Percentiles rank a stretch among this genome's conserved stretches.
Evolutionary conservation across 805 yeast species (phyloP).

Genomic region (Ogataea paraovalis): DNA sequence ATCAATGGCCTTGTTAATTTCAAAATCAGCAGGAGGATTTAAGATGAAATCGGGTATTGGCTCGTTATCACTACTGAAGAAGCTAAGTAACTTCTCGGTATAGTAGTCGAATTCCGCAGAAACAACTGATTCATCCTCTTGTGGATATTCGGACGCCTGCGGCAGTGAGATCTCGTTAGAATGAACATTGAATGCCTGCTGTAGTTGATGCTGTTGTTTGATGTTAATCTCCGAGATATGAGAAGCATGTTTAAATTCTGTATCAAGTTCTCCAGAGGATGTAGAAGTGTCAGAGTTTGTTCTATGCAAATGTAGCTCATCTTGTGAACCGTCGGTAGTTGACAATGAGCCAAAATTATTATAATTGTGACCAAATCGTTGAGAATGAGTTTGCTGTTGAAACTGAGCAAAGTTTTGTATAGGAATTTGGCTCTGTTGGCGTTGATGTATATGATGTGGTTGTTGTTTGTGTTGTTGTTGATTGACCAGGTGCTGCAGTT

Average conservation of each 20-base stretch:
- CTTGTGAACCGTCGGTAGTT: slow-evolving; percentile 27
- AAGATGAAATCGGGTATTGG: slow-evolving; percentile 37
- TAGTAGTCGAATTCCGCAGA: slow-evolving; percentile 39
- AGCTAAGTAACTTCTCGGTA: slow-evolving; percentile 42
- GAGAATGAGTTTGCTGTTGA: slow-evolving; percentile 15
- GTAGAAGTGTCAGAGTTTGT: slow-evolving; percentile 28
- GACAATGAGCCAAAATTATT: slow-evolving; percentile 25
- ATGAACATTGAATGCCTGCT: slow-evolving; percentile 11
- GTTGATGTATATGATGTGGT: slow-evolving; percentile 11
- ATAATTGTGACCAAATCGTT: slow-evolving; percentile 17
- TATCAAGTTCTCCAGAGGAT: slow-evolving; percentile 19
- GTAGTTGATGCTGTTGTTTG: slow-evolving; percentile 14
- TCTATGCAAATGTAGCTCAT: slow-evolving; percentile 23
- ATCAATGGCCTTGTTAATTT: slow-evolving; percentile 66
- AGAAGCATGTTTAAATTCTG: slow-evolving; percentile 14
- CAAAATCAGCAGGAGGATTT: slow-evolving; percentile 58
- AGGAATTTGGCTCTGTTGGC: slow-evolving; percentile 7
- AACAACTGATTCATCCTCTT: slow-evolving; percentile 2
- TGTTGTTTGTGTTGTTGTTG: slow-evolving; percentile 11
- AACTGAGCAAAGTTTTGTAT: neutral
- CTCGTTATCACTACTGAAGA: slow-evolving; percentile 46
- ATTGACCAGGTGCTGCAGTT: slow-evolving; percentile 14
- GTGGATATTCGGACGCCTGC: slow-evolving; percentile 10
- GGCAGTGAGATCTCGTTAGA: neutral
- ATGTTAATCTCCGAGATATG: slow-evolving; percentile 12